Percentiles rank a stretch among this genome's conserved stretches.
phyloP scores from a whole-genome alignment of 1,284 basidiomycete genomes.

The Austroboletus novae-zelandiae region DNA sequence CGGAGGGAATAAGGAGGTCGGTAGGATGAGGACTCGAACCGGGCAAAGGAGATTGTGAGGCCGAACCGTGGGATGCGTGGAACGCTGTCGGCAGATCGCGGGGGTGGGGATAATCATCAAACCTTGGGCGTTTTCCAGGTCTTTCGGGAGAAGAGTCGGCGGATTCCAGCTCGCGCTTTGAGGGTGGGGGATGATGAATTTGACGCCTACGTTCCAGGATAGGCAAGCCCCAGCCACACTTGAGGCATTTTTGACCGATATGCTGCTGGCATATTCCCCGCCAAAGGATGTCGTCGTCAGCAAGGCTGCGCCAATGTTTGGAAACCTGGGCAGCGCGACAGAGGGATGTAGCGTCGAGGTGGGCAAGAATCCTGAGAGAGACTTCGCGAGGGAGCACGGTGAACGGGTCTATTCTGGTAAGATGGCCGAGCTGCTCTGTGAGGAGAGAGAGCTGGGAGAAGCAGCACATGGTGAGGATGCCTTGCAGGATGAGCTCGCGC shows the following conservation, averaged over 20 bases:
- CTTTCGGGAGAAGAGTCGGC: constrained; percentile 22
- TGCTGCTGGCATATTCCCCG: constrained; percentile 97
- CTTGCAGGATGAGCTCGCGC: constrained; percentile 92
- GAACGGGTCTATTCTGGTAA: constrained; percentile 97
- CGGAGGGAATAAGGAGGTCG: constrained; percentile 13
- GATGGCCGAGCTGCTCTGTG: constrained; percentile 85
- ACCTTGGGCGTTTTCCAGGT: constrained; percentile 54
- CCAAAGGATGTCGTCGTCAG: constrained; percentile 97
- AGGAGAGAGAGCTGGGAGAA: constrained; percentile 98
- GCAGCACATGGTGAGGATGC: constrained; percentile 99
- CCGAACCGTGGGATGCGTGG: constrained; percentile 12
- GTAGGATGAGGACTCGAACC: constrained; percentile 14
- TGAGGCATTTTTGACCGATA: constrained; percentile 95
- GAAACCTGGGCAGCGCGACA: constrained; percentile 96
- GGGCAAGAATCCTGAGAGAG: constrained; percentile 84
- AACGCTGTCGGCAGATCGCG: background rate
- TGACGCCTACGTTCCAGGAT: constrained; percentile 76
- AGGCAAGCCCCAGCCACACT: constrained; percentile 98
- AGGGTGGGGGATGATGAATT: constrained; percentile 32
- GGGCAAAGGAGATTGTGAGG: constrained; percentile 12
- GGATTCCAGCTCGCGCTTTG: constrained; percentile 42
- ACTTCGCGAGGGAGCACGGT: constrained; percentile 89
- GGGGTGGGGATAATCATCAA: constrained; percentile 18
- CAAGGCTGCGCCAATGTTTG: constrained; percentile 82
- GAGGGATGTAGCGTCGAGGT: constrained; percentile 94